Evolutionary conservation across 2,329 filamentous ascomycete genomes (phyloP).

Genomic region (Sphaerulina vaccinii): DNA sequence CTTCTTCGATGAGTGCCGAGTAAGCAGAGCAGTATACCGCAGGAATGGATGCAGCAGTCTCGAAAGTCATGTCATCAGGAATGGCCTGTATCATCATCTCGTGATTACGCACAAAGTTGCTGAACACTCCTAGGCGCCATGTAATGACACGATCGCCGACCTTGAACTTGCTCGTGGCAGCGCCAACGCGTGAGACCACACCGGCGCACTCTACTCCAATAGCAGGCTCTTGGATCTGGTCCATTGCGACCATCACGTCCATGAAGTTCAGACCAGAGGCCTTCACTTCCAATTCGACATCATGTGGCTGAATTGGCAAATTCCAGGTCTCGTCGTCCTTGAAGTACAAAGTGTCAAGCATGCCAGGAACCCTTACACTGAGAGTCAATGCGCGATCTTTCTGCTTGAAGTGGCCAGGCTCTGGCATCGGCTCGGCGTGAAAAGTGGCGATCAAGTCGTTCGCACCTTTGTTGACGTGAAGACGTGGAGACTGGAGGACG

Average conservation of each 20-base stretch:
- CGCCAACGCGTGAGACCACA: slow-evolving; percentile 17
- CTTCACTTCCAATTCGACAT: slow-evolving; percentile 29
- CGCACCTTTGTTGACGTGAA: not conserved
- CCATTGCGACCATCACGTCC: slow-evolving; percentile 27
- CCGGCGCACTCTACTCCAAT: slow-evolving; percentile 19
- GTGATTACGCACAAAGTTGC: slow-evolving; percentile 15
- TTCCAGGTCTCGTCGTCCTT: slow-evolving; percentile 19
- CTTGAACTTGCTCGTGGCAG: slow-evolving; percentile 11
- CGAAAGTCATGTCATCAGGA: slow-evolving; percentile 25
- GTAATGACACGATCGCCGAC: slow-evolving; percentile 22
- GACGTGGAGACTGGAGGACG: not conserved
- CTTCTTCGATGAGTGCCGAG: slow-evolving; percentile 34
- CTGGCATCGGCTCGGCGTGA: not conserved
- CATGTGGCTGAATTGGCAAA: slow-evolving; percentile 17
- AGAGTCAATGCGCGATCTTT: not conserved
- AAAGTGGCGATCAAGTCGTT: not conserved
- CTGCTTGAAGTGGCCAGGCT: not conserved
- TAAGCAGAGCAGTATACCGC: slow-evolving; percentile 28
- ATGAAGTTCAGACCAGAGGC: slow-evolving; percentile 30
- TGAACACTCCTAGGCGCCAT: slow-evolving; percentile 11
- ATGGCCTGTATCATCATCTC: slow-evolving; percentile 11
- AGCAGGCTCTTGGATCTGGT: slow-evolving; percentile 12
- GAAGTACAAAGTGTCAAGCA: slow-evolving; percentile 29
- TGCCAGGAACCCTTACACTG: slow-evolving; percentile 15
- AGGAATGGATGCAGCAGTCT: slow-evolving; percentile 28